phyloP scores from a whole-genome alignment of 1,284 basidiomycete genomes.

The Boletellus deceptivus region DNA sequence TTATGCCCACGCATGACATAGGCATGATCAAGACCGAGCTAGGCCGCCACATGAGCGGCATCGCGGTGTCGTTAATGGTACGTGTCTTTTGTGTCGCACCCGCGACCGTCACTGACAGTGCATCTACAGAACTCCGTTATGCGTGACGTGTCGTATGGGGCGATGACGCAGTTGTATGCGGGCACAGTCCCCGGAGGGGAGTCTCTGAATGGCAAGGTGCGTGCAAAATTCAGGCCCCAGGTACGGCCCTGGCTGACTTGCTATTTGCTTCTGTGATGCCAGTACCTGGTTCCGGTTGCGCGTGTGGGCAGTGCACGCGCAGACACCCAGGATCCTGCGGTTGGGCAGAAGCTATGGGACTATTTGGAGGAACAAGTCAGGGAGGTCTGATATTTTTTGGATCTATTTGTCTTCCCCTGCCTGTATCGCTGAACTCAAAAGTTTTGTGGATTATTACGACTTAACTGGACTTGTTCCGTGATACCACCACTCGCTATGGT shows the following conservation, averaged over 20 bases:
- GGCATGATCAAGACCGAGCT: conserved; percentile 28
- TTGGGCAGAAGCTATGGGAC: conserved; percentile 41
- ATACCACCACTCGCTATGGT: too few species aligned
- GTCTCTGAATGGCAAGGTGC: conserved; percentile 46
- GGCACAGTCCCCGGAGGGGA: conserved; percentile 45
- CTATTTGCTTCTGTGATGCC: neutral
- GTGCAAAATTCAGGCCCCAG: neutral
- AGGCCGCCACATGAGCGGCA: conserved; percentile 18
- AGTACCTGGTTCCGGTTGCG: conserved; percentile 50
- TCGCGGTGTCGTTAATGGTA: neutral
- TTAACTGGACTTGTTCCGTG: neutral
- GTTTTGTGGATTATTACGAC: too few species aligned
- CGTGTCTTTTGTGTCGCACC: neutral
- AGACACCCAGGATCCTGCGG: conserved; percentile 33
- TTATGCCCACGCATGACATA: neutral
- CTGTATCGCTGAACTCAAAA: too few species aligned
- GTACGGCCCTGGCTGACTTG: too few species aligned
- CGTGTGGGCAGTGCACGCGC: conserved; percentile 27
- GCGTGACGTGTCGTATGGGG: conserved; percentile 38
- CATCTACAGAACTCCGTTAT: conserved; percentile 10
- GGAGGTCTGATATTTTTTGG: conserved; percentile 12
- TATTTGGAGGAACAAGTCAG: conserved; percentile 41
- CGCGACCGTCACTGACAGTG: neutral
- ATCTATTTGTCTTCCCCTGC: too few species aligned
- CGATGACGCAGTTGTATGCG: conserved; percentile 53